A percentile compares a stretch with the other conserved stretches of the same genome.
Conservation (phyloP, 768 basidiomycete genomes). For the Termitomyces eurrhizus region DNA sequence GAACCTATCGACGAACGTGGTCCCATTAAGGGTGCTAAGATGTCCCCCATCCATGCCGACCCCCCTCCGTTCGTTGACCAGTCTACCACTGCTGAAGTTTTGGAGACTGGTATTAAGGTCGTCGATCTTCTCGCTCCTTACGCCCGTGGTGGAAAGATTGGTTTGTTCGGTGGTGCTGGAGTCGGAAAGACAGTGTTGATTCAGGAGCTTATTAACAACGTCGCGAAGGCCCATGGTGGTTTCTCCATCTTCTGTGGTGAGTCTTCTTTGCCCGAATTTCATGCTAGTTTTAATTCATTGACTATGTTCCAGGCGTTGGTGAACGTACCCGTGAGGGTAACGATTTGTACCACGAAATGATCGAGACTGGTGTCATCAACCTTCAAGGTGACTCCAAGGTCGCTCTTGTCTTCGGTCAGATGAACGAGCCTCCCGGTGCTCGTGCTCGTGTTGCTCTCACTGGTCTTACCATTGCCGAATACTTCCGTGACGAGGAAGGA, state of each 20-base stretch:
- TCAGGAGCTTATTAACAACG: slow-evolving; percentile 99
- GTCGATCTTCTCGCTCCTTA: slow-evolving; percentile 99
- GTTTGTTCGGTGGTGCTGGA: slow-evolving; percentile 99
- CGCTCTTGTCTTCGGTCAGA: slow-evolving; percentile 99
- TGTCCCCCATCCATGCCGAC: slow-evolving; percentile 93
- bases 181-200: slow-evolving; percentile 99
- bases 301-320: slow-evolving; percentile 74
- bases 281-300: background rate
- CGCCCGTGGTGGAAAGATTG: slow-evolving; percentile 99
- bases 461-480: slow-evolving; percentile 98
- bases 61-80: slow-evolving; percentile 98
- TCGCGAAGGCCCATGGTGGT: slow-evolving; percentile 99
- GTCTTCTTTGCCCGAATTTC: slow-evolving; percentile 13
- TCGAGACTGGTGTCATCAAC: slow-evolving; percentile 99
- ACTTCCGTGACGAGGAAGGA: slow-evolving; percentile 99
- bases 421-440: slow-evolving; percentile 99
- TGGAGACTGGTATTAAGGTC: slow-evolving; percentile 99
- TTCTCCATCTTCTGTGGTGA: slow-evolving; percentile 98
- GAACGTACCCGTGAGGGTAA: slow-evolving; percentile 99
- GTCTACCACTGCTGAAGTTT: slow-evolving; percentile 96
- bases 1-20: slow-evolving; percentile 99
- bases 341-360: slow-evolving; percentile 99
- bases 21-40: slow-evolving; percentile 94
- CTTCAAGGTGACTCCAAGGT: slow-evolving; percentile 99
- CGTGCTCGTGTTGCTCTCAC: slow-evolving; percentile 99